Evolutionary conservation across 148 eudicot genomes (phyloP), one percentile per base, ranked within the genome.

Genomic region (Cornus controversa): DNA sequence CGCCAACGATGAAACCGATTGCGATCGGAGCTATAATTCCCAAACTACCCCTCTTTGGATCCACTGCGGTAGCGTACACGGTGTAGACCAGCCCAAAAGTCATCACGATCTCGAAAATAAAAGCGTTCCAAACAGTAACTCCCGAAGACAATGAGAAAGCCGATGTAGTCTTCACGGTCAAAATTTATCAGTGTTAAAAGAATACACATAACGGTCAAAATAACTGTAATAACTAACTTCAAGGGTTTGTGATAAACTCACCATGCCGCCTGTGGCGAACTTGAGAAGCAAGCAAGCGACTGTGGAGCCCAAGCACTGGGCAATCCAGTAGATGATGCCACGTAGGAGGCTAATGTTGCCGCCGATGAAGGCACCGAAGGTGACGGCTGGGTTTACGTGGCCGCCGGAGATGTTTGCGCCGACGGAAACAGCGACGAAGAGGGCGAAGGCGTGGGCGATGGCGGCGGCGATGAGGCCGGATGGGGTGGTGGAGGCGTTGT

Each of bases 51-150:
- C 79, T 88, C 87, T 86, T 88, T 0, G 89, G 87, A 79, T 88
- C 91, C 6, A 88, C 6, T 0, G 91, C 91, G 20, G 89, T 86
- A n/a, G 91, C 91, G 84, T 88, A 91, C 5, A 91, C 94, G 16
- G 94, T 91, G 89, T 90, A 90, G 29, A 91, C 94, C 23, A 91
- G 79, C 18, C 87, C 90, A 64, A 88, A 88, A 0, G 91, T 88
- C 91, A 88, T 86, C 23, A 88, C 91, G 4, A 88, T 86, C 75
- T 88, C 91, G 50, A 88, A 76, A 0, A 88, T 89, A 2, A 88
- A 74, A 24, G 89, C 91, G 73, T 83, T 86, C 89, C 87, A 86
- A 26, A 77, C 80, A 10, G 78, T 67, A 23, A 86, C 86, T 23
- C 88, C 83, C 4, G 80, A 63, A 10, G 82, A 69, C 57, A 82